phyloP scores from a whole-genome alignment of 148 eudicot species.

The Heliosperma pusillum region DNA sequence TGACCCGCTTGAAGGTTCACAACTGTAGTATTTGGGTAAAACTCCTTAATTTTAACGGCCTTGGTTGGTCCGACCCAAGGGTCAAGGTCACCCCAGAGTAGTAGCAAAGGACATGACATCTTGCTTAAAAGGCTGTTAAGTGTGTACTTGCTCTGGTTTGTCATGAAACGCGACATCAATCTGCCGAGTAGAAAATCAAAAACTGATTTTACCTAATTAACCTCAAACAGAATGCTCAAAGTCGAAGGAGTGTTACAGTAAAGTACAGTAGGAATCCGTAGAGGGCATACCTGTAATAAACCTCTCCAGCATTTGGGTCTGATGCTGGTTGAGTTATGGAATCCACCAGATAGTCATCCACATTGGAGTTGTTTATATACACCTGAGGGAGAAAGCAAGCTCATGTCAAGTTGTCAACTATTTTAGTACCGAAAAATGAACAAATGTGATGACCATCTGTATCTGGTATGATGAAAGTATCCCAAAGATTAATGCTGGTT shows the following conservation, averaged over 20 bases:
- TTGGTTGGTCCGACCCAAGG: constrained; percentile 97
- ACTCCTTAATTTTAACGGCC: constrained; percentile 80
- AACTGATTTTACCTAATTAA: background rate
- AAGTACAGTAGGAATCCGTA: background rate
- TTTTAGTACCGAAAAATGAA: background rate
- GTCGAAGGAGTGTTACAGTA: background rate
- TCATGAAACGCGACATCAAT: constrained; percentile 78
- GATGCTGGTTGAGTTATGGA: constrained; percentile 83
- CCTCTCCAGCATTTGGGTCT: constrained; percentile 98
- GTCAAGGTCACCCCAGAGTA: constrained; percentile 94
- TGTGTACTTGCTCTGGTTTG: constrained; percentile 84
- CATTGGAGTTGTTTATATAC: constrained; percentile 65
- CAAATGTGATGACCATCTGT: background rate
- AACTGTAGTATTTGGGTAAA: constrained; percentile 68
- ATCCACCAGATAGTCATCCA: constrained; percentile 87
- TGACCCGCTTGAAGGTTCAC: constrained; percentile 95
- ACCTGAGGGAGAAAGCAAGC: constrained; percentile 45
- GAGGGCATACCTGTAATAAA: constrained; percentile 79
- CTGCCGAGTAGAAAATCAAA: constrained; percentile 31
- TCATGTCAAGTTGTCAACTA: background rate
- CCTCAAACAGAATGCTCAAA: background rate
- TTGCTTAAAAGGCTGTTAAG: constrained; percentile 77
- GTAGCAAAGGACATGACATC: constrained; percentile 75
- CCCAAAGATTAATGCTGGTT: too few relatives aligned
- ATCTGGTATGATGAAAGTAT: background rate